phyloP scores from a whole-genome alignment of 495 filamentous ascomycete genomes.

The Talaromyces liani region DNA sequence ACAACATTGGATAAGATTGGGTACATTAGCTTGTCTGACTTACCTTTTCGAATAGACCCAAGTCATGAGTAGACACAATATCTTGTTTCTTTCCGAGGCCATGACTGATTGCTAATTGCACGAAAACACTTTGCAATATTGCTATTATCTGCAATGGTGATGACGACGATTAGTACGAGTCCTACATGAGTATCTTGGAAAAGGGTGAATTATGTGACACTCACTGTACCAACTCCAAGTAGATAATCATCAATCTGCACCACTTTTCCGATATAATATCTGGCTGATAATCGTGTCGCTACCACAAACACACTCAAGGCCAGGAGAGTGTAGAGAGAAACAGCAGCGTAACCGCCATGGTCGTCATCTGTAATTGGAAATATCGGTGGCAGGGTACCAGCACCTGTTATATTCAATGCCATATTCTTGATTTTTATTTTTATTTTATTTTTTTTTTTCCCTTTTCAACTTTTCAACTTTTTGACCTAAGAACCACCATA shows the following conservation, averaged over 20 bases:
- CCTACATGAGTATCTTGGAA: no score
- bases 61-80: slow-evolving; percentile 10
- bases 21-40: no score
- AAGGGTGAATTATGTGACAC: neutral
- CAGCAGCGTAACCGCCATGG: slow-evolving; percentile 22
- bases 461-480: neutral
- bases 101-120: slow-evolving; percentile 20
- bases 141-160: slow-evolving; percentile 12
- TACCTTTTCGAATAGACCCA: slow-evolving; percentile 17
- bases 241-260: slow-evolving; percentile 21
- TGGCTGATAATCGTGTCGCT: slow-evolving; percentile 17
- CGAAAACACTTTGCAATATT: slow-evolving; percentile 19
- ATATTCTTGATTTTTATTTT: neutral
- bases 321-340: slow-evolving; percentile 20
- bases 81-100: slow-evolving; percentile 17
- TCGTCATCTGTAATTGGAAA: slow-evolving; percentile 22
- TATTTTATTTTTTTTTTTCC: no score
- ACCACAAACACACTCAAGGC: slow-evolving; percentile 17
- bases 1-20: no score
- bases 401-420: slow-evolving; percentile 2
- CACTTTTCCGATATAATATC: slow-evolving; percentile 21
- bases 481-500: neutral
- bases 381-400: slow-evolving; percentile 22
- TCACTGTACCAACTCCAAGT: slow-evolving; percentile 15
- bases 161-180: neutral